These are phyloP conservation scores for Lasiodiplodia hormozganensis DNA, from an alignment of 2,329 filamentous ascomycete genomes.

Conservation along the genomic window DNA sequence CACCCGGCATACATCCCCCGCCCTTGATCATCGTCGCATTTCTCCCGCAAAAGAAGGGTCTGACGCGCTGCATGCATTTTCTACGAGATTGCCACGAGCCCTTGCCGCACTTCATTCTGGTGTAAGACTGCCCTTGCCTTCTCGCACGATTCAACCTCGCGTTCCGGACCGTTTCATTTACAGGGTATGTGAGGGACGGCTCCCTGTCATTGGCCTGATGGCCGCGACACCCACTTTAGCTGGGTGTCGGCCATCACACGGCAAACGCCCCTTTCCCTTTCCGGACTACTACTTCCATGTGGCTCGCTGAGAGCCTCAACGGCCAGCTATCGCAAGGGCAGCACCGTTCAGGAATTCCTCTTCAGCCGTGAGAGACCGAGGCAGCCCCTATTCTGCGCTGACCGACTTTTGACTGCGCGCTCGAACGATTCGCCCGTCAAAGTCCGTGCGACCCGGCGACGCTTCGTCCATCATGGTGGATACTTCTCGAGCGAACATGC, in stretches of 20 bases:
- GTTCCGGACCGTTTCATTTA: constrained; percentile 17
- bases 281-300: background rate
- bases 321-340: background rate
- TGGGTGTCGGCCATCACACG: constrained; percentile 4
- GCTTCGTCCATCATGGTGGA: constrained; percentile 22
- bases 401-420: constrained; percentile 13
- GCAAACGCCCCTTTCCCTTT: background rate
- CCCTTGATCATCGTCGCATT: constrained; percentile 7
- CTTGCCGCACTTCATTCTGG: constrained; percentile 15
- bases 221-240: no score
- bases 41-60: constrained; percentile 14
- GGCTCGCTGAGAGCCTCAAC: constrained; percentile 3
- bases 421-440: background rate
- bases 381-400: constrained; percentile 8
- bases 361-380: background rate
- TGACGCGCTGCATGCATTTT: constrained; percentile 11
- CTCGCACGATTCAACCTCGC: background rate
- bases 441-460: constrained; percentile 15
- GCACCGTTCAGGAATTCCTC: background rate
- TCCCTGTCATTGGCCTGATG: constrained; percentile 8
- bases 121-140: constrained; percentile 15
- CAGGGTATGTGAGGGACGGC: constrained; percentile 6
- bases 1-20: constrained; percentile 3
- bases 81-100: constrained; percentile 5
- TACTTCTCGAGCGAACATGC: constrained; percentile 1